These are phyloP conservation scores for Pseudozyma tsukubaensis DNA, from an alignment of 1,284 basidiomycete species.

Conservation along the genomic window DNA sequence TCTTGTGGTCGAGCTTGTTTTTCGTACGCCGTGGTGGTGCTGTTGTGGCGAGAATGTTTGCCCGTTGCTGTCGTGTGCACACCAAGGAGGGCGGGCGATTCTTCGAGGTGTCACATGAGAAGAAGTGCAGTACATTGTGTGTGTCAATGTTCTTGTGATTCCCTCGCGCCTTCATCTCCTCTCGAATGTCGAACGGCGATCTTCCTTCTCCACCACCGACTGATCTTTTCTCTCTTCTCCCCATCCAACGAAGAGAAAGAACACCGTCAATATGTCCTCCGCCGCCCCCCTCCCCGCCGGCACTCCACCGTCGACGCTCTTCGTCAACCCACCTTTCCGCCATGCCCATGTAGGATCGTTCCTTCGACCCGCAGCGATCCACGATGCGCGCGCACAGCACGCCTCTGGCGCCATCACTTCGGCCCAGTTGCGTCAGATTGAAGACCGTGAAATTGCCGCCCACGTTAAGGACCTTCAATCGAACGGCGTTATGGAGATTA, in stretches of 20 bases:
- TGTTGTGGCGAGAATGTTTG: neutral
- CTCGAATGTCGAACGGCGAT: too few relatives aligned
- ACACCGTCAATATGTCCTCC: constrained; percentile 17
- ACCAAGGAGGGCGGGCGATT: neutral
- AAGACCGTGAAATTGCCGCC: constrained; percentile 74
- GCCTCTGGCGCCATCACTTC: constrained; percentile 70
- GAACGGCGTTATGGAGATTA: constrained; percentile 73
- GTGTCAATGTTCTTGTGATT: constrained; percentile 5
- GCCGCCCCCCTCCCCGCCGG: constrained; percentile 27
- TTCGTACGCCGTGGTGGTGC: neutral
- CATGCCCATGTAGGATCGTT: constrained; percentile 67
- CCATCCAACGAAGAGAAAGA: neutral
- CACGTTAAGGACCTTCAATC: constrained; percentile 73
- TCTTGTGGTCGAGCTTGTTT: neutral
- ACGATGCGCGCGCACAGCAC: constrained; percentile 71
- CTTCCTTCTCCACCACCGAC: neutral
- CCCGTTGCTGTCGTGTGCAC: constrained; percentile 6
- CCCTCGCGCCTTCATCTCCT: neutral
- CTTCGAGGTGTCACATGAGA: neutral
- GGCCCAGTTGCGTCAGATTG: constrained; percentile 72
- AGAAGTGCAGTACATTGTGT: neutral
- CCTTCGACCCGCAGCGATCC: constrained; percentile 73
- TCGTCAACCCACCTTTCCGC: constrained; percentile 42
- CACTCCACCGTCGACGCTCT: constrained; percentile 17
- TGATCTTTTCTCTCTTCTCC: neutral